These are phyloP conservation scores for Aspergillus sp. DNA, from an alignment of 2,329 filamentous ascomycete genomes.

Conservation along the genomic window DNA sequence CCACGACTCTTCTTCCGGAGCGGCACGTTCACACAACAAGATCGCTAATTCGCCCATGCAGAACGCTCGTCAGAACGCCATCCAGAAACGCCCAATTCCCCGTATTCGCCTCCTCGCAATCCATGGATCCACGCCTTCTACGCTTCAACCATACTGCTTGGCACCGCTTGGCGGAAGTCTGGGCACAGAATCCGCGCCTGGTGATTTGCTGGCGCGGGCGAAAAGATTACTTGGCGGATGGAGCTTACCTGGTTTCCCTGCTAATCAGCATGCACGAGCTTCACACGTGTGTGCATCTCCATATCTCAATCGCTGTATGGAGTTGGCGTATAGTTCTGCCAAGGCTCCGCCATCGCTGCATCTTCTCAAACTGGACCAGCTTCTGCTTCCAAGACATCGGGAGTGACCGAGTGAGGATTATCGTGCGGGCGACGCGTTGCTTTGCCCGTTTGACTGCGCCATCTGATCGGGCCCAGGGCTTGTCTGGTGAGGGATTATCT, in stretches of 20 bases:
- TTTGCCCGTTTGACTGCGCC: not conserved
- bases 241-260: not conserved
- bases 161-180: not conserved
- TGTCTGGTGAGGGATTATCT: not conserved
- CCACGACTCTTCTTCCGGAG: not conserved
- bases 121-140: too few species aligned
- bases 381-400: too few species aligned
- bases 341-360: too few species aligned
- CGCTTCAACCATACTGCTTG: not conserved
- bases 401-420: too few species aligned
- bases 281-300: not conserved
- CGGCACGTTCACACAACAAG: not conserved
- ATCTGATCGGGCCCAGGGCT: not conserved
- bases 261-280: not conserved
- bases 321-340: too few species aligned
- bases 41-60: not conserved
- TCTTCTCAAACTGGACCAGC: too few species aligned
- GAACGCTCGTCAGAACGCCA: not conserved
- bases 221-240: not conserved
- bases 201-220: not conserved
- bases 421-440: too few species aligned
- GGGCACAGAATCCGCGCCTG: not conserved
- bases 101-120: not conserved
- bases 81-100: not conserved
- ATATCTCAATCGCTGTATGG: not conserved